Evolutionary conservation across 495 filamentous ascomycete species (phyloP), one percentile per base, ranked within the genome.

Genomic region (Pseudevernia furfuracea): DNA sequence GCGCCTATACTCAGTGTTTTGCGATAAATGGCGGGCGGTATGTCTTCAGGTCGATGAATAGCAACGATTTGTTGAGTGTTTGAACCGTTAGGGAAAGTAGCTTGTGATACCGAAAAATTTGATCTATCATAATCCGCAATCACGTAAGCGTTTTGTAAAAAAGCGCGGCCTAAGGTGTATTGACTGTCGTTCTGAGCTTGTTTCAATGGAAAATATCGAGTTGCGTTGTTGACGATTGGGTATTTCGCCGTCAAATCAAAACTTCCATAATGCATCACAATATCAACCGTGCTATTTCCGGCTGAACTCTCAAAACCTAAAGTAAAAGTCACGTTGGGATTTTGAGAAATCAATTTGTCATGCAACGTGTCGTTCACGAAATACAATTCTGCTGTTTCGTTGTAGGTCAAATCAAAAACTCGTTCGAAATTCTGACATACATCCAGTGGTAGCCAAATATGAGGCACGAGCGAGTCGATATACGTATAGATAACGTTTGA

Each of bases 401-500:
- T 77, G 37, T 77, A 76, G 4, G 63, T 74, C 3, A 86, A 70
- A 7, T 76, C 79, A 67, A 85, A 84, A 3, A 77, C 75, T 21
- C 70, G 57, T 68, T 84, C 82, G 61, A 86, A 86, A 1, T 69
- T 74, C 37, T 79, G 48, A 68, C 82, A 84, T 2, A 76, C 79
- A 2, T 73, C 69, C 5, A 72, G 60, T 1, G 83, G 83, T 4
- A 86, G 77, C 79, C 80, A 85, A 15, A 86, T 67, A 63, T 84
- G 75, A 1, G 83, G 74, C 19, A 83, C 74, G 1, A 76, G 77
- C 9, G 82, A 84, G 70, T 86, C 81, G 63, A 86, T 80, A 59
- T 76, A 79, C 12, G 64, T 55, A 12, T 41, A 65, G 17, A 73
- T 74, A 0, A 59, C 62, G 12, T 36, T 44, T 1, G 60, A 55